phyloP scores from a whole-genome alignment of 2,329 filamentous ascomycete species.

The Clarireedia hainanense region DNA sequence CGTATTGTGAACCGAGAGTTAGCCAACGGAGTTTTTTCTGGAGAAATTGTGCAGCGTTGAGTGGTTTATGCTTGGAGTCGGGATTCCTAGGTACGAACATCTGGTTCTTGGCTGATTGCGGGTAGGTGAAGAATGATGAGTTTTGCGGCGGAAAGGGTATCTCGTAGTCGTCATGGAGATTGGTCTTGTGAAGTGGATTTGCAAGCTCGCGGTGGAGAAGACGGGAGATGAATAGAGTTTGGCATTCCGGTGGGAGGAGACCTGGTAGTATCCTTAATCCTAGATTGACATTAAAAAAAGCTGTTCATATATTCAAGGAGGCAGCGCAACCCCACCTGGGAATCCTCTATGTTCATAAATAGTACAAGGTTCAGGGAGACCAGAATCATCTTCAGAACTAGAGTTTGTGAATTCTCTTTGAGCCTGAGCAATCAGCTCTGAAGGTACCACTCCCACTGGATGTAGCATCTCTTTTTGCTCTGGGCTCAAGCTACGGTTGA shows the following conservation, averaged over 20 bases:
- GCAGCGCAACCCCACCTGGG: slow-evolving; percentile 16
- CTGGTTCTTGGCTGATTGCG: slow-evolving; percentile 51
- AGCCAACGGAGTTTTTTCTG: slow-evolving; percentile 84
- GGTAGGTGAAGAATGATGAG: slow-evolving; percentile 43
- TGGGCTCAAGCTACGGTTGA: slow-evolving; percentile 23
- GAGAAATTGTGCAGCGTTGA: slow-evolving; percentile 64
- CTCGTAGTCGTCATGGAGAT: slow-evolving; percentile 73
- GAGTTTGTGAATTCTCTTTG: slow-evolving; percentile 14
- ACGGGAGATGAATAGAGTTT: slow-evolving; percentile 60
- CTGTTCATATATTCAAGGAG: not conserved
- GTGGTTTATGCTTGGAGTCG: slow-evolving; percentile 56
- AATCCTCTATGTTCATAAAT: slow-evolving; percentile 28
- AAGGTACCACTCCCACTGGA: slow-evolving; percentile 17
- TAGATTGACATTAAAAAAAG: not conserved
- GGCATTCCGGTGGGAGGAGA: slow-evolving; percentile 63
- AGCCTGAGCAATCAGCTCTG: slow-evolving; percentile 20
- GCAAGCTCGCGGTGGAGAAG: slow-evolving; percentile 73
- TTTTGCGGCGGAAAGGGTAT: slow-evolving; percentile 46
- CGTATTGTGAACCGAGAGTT: slow-evolving; percentile 88
- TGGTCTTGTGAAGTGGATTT: slow-evolving; percentile 70
- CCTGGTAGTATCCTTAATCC: slow-evolving; percentile 63
- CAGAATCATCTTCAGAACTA: not conserved
- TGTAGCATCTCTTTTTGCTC: slow-evolving; percentile 21
- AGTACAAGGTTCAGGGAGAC: slow-evolving; percentile 16
- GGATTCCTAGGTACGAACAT: slow-evolving; percentile 52